A percentile compares a stretch with the other conserved stretches of the same genome.
These are phyloP conservation scores for Luffa acutangula DNA, from an alignment of 306 rosid genomes.

Conservation along the genomic window DNA sequence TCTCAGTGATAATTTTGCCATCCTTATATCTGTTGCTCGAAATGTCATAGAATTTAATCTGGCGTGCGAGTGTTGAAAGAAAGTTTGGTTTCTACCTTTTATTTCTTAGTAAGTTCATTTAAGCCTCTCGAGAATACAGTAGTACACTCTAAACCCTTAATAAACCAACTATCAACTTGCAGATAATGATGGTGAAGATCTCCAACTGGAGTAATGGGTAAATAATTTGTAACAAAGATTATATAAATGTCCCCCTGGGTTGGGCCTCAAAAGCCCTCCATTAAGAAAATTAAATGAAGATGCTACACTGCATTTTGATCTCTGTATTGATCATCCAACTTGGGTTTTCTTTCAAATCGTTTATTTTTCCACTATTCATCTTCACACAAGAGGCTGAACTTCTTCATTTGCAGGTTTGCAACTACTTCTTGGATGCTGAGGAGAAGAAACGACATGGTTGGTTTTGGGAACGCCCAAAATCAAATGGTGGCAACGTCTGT, in stretches of 20 bases:
- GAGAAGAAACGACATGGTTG: slow-evolving; percentile 86
- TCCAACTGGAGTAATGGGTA: neutral
- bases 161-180: neutral
- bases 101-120: neutral
- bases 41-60: neutral
- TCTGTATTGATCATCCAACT: neutral
- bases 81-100: neutral
- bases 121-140: neutral
- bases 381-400: neutral
- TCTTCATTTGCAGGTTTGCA: slow-evolving; percentile 23
- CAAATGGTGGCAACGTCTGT: slow-evolving; percentile 68
- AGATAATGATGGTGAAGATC: neutral
- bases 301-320: no score
- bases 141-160: neutral
- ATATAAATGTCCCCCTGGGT: no score
- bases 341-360: neutral
- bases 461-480: slow-evolving; percentile 65
- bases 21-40: neutral
- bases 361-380: neutral
- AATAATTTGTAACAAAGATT: neutral
- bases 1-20: neutral
- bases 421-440: slow-evolving; percentile 50
- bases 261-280: no score
- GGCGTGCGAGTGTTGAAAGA: neutral
- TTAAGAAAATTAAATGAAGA: no score